A percentile compares a stretch with the other conserved stretches of the same genome.
phyloP scores from a whole-genome alignment of 2,329 filamentous ascomycete genomes.

The Botryosphaeria dothidea region DNA sequence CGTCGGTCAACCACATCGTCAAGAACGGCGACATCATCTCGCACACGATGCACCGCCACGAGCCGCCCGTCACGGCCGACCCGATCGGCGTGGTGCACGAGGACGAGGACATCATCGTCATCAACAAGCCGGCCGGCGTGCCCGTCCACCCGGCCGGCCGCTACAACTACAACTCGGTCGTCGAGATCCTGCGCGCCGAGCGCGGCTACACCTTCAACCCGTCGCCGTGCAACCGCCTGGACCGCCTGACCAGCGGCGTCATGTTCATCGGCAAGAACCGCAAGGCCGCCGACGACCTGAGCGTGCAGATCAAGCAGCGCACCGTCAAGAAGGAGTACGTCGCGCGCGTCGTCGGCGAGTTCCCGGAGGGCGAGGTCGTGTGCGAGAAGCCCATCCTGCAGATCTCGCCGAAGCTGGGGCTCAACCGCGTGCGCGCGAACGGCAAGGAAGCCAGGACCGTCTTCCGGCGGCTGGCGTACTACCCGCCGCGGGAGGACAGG shows the following conservation, averaged over 20 bases:
- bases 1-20: conserved; percentile 61
- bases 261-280: conserved; percentile 96
- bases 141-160: conserved; percentile 94
- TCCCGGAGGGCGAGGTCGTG: conserved; percentile 86
- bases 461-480: conserved; percentile 91
- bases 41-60: conserved; percentile 92
- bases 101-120: conserved; percentile 89
- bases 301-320: conserved; percentile 72
- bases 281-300: conserved; percentile 75
- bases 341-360: conserved; percentile 84
- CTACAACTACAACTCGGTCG: conserved; percentile 92
- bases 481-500: conserved; percentile 57
- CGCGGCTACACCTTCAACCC: conserved; percentile 60
- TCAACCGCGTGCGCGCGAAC: conserved; percentile 91
- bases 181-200: conserved; percentile 89
- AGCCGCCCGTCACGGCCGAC: conserved; percentile 84
- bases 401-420: conserved; percentile 90
- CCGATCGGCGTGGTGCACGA: conserved; percentile 85
- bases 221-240: conserved; percentile 85
- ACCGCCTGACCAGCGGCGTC: conserved; percentile 89
- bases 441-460: conserved; percentile 89
- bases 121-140: conserved; percentile 93
- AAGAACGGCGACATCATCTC: conserved; percentile 90
- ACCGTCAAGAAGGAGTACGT: conserved; percentile 95
- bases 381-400: conserved; percentile 93